Evolutionary conservation across 345 rosid genomes (phyloP).

Genomic region (Turritis glabra): DNA sequence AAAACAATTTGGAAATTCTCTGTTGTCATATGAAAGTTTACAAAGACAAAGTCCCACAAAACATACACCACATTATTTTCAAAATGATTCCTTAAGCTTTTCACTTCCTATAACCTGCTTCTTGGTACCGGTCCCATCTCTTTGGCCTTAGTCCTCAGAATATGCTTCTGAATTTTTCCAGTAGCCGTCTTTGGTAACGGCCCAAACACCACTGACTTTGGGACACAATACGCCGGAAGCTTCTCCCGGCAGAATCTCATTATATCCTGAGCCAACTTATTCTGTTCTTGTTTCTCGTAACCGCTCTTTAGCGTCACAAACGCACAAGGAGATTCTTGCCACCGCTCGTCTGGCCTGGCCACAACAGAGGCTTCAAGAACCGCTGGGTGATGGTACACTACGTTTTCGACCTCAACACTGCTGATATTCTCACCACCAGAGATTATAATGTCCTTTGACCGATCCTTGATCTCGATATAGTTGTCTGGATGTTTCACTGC

Average conservation of each 20-base stretch:
- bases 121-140: constrained; percentile 68
- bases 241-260: constrained; percentile 65
- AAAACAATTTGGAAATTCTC: neutral
- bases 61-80: constrained; percentile 16
- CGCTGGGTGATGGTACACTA: constrained; percentile 68
- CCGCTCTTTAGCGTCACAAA: constrained; percentile 71
- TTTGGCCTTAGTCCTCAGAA: constrained; percentile 70
- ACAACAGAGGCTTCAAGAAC: constrained; percentile 86
- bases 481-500: constrained; percentile 86
- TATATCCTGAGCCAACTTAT: constrained; percentile 57
- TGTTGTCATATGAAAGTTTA: neutral
- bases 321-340: constrained; percentile 95
- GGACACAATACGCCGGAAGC: constrained; percentile 89
- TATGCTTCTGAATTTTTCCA: constrained; percentile 90
- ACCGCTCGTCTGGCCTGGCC: constrained; percentile 75
- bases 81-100: constrained; percentile 1
- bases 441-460: constrained; percentile 89
- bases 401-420: constrained; percentile 79
- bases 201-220: constrained; percentile 79
- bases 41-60: constrained; percentile 4
- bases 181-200: constrained; percentile 90
- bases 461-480: constrained; percentile 82
- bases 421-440: constrained; percentile 97
- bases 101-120: constrained; percentile 55
- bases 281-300: constrained; percentile 44